Evolutionary conservation across 768 basidiomycete species (phyloP), one percentile per base, ranked within the genome.

Genomic region (Phanerodontia chrysosporium): DNA sequence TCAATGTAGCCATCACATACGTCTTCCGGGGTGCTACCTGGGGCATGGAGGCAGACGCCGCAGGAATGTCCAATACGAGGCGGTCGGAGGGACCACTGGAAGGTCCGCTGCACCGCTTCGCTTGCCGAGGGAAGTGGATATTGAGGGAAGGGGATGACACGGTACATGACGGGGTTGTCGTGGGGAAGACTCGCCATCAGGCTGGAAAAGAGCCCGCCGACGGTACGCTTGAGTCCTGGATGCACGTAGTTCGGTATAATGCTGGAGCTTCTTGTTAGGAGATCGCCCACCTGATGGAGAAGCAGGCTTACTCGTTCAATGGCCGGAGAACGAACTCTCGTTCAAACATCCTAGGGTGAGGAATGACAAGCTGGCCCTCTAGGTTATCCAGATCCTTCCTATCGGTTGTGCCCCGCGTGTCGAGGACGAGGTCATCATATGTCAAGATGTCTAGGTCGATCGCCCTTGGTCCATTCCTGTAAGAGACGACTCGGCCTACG

Each of bases 311-410:
- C 96, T 99, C 95, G 35, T 80, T 81, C 45, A 98, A 67, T 12
- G 97, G 95, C 9, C 92, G 75, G 25, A 99, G 73, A 1, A 98
- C 95, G 63, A 98, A 99, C 69, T 98, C 95, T 28, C 97, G 76
- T 72, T 98, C 97, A 1, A 73, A 71, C 16, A 97, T 68, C 30
- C 87, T 78, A 4, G 84, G 85, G 76, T 99, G 97, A 1, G 97
- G 97, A 9, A 97, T 75, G 16, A 92, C 80, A 24, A 99, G 76
- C 64, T 95, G 82, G 4, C 84, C 83, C 25, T 78, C 78, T 16
- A 85, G 67, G 62, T 84, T 81, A 46, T 86, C 83, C 12, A 83
- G 65, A 14, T 58, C 70, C 29, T 64, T 69, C 30, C 77, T 75
- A 16, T 73, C 70, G 8, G 72, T 72, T 12, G 70, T 73, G 7